Evolutionary conservation across 805 yeast species (phyloP).

Genomic region (Metschnikowia kofuensis): DNA sequence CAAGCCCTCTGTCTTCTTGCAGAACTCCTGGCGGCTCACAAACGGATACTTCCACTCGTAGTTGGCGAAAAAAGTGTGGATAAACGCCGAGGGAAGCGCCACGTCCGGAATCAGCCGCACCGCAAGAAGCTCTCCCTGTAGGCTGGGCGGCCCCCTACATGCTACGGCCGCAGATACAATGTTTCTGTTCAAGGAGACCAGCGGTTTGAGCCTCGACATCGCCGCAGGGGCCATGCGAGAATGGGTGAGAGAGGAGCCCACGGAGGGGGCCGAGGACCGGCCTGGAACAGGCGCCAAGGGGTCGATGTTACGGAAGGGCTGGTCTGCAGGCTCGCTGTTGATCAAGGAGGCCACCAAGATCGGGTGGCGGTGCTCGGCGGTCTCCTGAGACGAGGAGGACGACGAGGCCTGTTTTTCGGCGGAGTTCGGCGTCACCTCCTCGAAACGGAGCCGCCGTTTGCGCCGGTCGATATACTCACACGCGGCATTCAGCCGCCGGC

Average conservation of each 20-base stretch:
- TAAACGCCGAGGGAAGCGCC: conserved; percentile 31
- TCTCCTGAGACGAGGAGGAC: background rate
- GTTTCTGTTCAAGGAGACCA: conserved; percentile 1
- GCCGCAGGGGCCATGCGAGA: conserved; percentile 7
- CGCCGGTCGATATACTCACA: conserved; percentile 38
- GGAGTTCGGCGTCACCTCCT: background rate
- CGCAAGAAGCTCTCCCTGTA: conserved; percentile 35
- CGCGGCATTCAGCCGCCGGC: conserved; percentile 31
- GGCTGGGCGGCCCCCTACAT: conserved; percentile 2
- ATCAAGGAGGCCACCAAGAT: conserved; percentile 13
- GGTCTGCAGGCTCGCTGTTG: conserved; percentile 11
- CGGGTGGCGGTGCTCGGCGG: background rate
- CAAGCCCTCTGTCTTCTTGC: conserved; percentile 23
- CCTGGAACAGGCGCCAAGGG: conserved; percentile 4
- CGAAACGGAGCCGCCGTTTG: conserved; percentile 21
- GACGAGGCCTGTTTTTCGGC: background rate
- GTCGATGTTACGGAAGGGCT: conserved; percentile 16
- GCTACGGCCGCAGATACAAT: conserved; percentile 10
- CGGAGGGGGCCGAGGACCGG: background rate
- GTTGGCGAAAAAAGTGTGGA: conserved; percentile 36
- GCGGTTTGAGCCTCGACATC: conserved; percentile 4
- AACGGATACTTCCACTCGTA: conserved; percentile 37
- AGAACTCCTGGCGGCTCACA: conserved; percentile 22
- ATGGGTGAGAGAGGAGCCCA: conserved; percentile 2
- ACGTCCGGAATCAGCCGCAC: conserved; percentile 29